Evolutionary conservation across 768 basidiomycete genomes (phyloP), one percentile per base, ranked within the genome.

Genomic region (Cubamyces sp.): DNA sequence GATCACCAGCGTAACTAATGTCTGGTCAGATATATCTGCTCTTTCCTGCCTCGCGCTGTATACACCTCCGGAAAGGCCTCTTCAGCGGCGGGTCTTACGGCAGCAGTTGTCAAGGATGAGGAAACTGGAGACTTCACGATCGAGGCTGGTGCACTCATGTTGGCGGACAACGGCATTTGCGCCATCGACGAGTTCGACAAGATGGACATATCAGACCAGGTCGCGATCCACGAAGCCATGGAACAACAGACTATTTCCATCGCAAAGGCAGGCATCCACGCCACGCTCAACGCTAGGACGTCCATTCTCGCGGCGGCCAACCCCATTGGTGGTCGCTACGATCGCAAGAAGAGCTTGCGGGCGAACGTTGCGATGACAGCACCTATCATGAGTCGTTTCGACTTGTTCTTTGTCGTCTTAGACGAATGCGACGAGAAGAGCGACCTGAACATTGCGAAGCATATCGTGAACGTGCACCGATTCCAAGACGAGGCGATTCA

Each of bases 171-270:
- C 68, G 97, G 97, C 8, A 98, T 98, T 73, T 99, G 97, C 72
- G 96, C 96, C n/a, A 99, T 99, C 70, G 97, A 99, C 78, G 97
- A 98, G 76, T 99, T 99, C 71, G 97, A 99, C 84, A 99, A 99
- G 77, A 99, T 99, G 97, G 96, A 98, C 74, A 87, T 98, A 54
- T 88, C 92, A 0, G 97, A 98, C 74, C 97, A 98, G 74, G 94
- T 98, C 45, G 97, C 97, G 39, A 98, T 99, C 69, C 97, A 99
- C 81, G 96, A 98, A 82, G 96, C 96, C 8, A 98, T 98, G 96
- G 96, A 98, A 87, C 96, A 98, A 77, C 96, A 98, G 78, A 98
- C 96, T 1, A 98, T 98, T 69, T 97, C 95, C 28, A 98, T 98
- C 65, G 97, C 97, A 43, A 99, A 99, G 74, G 97, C 97, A 2